Evolutionary conservation across 352 stramenopile genomes (phyloP).

Genomic region (Pythium aphanidermatum): DNA sequence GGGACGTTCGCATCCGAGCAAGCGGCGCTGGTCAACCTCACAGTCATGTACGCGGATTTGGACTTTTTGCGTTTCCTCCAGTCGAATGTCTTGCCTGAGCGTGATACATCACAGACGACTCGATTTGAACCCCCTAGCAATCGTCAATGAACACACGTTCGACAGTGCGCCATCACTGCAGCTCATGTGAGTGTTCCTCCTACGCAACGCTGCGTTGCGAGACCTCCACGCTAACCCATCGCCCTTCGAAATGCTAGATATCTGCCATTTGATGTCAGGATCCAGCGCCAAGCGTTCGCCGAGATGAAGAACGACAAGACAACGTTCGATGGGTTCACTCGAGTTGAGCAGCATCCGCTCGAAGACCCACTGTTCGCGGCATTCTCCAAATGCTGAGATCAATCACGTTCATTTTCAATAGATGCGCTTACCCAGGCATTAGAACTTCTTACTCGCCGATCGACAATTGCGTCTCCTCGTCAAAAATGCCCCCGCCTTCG

Average conservation of each 20-base stretch:
- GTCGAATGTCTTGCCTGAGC: too few relatives aligned
- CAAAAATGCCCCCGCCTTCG: conserved; percentile 27
- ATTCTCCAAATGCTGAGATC: conserved; percentile 29
- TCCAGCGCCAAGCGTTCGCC: conserved; percentile 66
- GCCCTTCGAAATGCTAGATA: conserved; percentile 29
- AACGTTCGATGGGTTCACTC: conserved; percentile 56
- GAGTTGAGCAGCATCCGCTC: conserved; percentile 37
- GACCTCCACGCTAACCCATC: neutral
- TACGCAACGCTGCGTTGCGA: neutral
- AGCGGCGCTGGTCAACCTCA: conserved; percentile 42
- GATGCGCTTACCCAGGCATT: too few relatives aligned
- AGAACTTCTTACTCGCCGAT: neutral
- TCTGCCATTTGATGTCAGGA: conserved; percentile 65
- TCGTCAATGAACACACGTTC: conserved; percentile 79
- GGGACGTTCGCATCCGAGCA: conserved; percentile 40
- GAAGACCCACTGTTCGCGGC: conserved; percentile 66
- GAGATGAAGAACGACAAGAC: conserved; percentile 71
- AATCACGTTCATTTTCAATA: too few relatives aligned
- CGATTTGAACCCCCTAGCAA: conserved; percentile 61
- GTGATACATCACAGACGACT: conserved; percentile 47
- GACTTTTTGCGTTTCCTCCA: too few relatives aligned
- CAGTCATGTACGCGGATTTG: conserved; percentile 54
- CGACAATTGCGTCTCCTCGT: conserved; percentile 34
- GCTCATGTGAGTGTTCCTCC: conserved; percentile 41
- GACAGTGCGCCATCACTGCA: conserved; percentile 38